Evolutionary conservation across 352 stramenopile genomes (phyloP).

Genomic region (Plasmopara halstedii): DNA sequence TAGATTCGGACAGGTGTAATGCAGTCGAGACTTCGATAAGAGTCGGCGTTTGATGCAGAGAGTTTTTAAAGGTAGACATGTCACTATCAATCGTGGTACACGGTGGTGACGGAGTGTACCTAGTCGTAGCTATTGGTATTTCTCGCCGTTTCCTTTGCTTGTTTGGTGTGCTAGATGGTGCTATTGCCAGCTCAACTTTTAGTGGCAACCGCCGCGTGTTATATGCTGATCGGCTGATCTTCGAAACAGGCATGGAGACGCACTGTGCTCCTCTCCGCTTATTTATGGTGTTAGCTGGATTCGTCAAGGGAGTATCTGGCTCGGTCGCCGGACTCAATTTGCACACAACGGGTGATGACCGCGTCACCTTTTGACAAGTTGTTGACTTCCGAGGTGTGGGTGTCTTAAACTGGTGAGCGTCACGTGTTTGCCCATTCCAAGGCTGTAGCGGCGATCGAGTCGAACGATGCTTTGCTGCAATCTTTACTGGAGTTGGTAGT

Average conservation of each 20-base stretch:
- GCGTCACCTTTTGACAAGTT: slow-evolving; percentile 1
- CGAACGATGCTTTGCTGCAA: slow-evolving; percentile 3
- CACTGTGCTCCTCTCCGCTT: slow-evolving; percentile 20
- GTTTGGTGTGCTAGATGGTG: slow-evolving; percentile 10
- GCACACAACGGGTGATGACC: slow-evolving; percentile 11
- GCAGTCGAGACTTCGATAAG: slow-evolving; percentile 6
- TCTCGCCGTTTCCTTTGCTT: slow-evolving; percentile 20
- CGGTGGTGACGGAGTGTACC: slow-evolving; percentile 4
- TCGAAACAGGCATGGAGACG: slow-evolving; percentile 13
- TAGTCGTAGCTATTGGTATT: slow-evolving; percentile 5
- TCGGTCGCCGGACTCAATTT: slow-evolving; percentile 11
- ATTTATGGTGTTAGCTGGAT: slow-evolving; percentile 5
- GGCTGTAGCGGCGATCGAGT: slow-evolving; percentile 30
- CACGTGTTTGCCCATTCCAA: slow-evolving; percentile 32
- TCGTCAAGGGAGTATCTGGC: slow-evolving; percentile 2
- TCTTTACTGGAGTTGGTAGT: slow-evolving; percentile 63
- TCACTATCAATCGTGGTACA: slow-evolving; percentile 1
- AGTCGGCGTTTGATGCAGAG: slow-evolving; percentile 22
- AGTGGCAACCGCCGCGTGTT: slow-evolving; percentile 9
- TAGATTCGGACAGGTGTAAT: slow-evolving; percentile 17
- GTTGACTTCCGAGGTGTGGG: slow-evolving; percentile 6
- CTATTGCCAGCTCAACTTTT: slow-evolving; percentile 3
- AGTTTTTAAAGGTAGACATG: slow-evolving; percentile 10
- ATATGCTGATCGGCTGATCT: slow-evolving; percentile 7
- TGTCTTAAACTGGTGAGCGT: slow-evolving; percentile 15